Evolutionary conservation across 257 asterid species (phyloP), one percentile per base, ranked within the genome.

Genomic region (Lantana camara): DNA sequence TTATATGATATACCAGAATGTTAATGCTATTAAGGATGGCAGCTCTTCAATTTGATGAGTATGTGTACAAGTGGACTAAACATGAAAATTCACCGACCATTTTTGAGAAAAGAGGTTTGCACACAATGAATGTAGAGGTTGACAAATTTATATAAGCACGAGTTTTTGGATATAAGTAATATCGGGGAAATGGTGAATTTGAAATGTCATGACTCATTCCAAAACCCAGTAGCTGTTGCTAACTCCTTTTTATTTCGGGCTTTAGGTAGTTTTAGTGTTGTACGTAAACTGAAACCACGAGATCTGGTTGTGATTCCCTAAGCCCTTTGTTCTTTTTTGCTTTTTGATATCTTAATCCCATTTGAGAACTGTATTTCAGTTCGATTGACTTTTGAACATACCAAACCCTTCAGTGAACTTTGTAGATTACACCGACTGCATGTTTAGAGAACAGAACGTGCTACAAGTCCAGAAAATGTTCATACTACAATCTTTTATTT

Each of bases 121-220:
- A 23, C n/a, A 14, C 63, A 9, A 19, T 37, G 47, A 54, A 47
- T 9, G 15, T 71, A 48, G 58, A 53, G 60, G 51, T 44, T 16
- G 22, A 15, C 46, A n/a, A 32, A 29, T 65, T 27, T n/a, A n/a
- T n/a, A 23, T 44, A 10, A 51, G 40, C 29, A 4, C 44, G 54
- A n/a, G 42, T 57, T 47, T 6, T 22, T 35, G 47, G n/a, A n/a
- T n/a, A 23, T 60, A 13, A 44, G 29, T 48, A 27, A 55, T 48
- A 46, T 46, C 55, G 42, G 29, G 15, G 47, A 24, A 60, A 57
- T 51, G 20, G 50, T 60, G 49, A 57, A 20, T 41, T 52, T 46
- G 71, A 66, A 62, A 19, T 37, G 61, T 38, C 48, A 9, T 56
- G 54, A n/a, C n/a, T n/a, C n/a, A n/a, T n/a, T n/a, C 30, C 44